Conservation (phyloP, 2,329 filamentous ascomycete species). For the Tolypocladium album region DNA sequence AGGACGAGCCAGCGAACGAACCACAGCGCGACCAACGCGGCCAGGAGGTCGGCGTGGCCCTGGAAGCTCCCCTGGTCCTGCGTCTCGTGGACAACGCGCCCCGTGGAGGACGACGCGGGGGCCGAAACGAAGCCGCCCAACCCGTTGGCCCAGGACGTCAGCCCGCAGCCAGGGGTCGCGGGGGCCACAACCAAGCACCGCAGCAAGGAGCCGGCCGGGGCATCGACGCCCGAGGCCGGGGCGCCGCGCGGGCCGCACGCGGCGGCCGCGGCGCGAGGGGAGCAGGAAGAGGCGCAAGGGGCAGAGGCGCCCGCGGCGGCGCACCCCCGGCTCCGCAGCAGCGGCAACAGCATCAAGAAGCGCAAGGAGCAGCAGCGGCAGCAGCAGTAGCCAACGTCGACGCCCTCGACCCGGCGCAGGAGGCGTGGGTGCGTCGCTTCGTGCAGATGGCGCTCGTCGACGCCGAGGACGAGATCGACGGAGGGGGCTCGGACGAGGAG, state of each 20-base stretch:
- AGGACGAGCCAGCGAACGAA: conserved; percentile 11
- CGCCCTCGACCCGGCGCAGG: conserved; percentile 33
- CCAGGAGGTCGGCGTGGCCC: conserved; percentile 34
- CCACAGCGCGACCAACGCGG: conserved; percentile 15
- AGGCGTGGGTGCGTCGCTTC: conserved; percentile 43
- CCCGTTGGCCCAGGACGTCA: background rate
- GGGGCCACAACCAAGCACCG: conserved; percentile 1
- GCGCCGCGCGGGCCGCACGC: background rate
- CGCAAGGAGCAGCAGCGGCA: conserved; percentile 1
- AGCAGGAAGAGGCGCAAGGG: background rate
- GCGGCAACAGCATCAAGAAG: background rate
- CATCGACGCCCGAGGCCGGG: background rate
- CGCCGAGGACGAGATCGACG: conserved; percentile 36
- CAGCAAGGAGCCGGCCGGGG: background rate
- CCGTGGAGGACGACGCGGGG: conserved; percentile 14
- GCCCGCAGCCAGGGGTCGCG: background rate
- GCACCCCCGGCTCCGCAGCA: background rate
- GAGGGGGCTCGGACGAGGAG: conserved; percentile 26
- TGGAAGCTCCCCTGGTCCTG: conserved; percentile 46
- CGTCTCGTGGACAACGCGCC: conserved; percentile 34
- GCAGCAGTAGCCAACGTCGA: conserved; percentile 5
- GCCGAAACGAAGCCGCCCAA: conserved; percentile 4
- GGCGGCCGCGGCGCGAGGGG: background rate
- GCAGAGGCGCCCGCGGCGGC: background rate
- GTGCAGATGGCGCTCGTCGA: conserved; percentile 43